These are phyloP conservation scores for Silene noctiflora DNA, from an alignment of 179 eudicot genomes.

Conservation along the genomic window DNA sequence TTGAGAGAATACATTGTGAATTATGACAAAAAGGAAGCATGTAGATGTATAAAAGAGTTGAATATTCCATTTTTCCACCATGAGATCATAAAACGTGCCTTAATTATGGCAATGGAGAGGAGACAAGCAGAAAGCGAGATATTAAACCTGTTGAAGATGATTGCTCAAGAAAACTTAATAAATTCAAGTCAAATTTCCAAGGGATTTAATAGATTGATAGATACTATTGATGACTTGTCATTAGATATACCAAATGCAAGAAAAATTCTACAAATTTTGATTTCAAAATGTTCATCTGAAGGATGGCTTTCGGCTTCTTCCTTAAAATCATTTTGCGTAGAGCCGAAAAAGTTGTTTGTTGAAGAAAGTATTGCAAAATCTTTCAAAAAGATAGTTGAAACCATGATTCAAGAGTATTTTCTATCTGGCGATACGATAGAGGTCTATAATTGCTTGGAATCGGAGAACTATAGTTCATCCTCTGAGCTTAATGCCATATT, in stretches of 20 bases:
- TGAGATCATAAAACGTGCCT: slow-evolving; percentile 68
- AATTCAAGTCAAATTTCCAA: slow-evolving; percentile 86
- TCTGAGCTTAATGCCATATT: slow-evolving; percentile 65
- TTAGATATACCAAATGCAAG: slow-evolving; percentile 79
- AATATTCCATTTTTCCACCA: slow-evolving; percentile 84
- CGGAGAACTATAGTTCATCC: slow-evolving; percentile 40
- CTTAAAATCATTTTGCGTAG: slow-evolving; percentile 42
- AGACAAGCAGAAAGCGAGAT: slow-evolving; percentile 44
- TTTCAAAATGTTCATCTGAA: slow-evolving; percentile 74
- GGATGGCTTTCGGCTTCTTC: slow-evolving; percentile 85
- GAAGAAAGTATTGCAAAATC: slow-evolving; percentile 46
- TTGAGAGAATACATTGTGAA: slow-evolving; percentile 63
- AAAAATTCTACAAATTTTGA: slow-evolving; percentile 46
- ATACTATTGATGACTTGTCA: slow-evolving; percentile 68
- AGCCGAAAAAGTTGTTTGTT: slow-evolving; percentile 24
- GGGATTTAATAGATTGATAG: slow-evolving; percentile 69
- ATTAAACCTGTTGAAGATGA: slow-evolving; percentile 51
- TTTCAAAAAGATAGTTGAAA: slow-evolving; percentile 60
- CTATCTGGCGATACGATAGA: slow-evolving; percentile 68
- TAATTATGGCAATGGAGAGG: slow-evolving; percentile 79
- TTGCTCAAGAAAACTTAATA: slow-evolving; percentile 67
- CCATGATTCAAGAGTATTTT: slow-evolving; percentile 72
- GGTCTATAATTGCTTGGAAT: slow-evolving; percentile 56
- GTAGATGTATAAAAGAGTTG: slow-evolving; percentile 68
- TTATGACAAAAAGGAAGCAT: slow-evolving; percentile 76